Base-by-base conservation (phyloP, 164 flowering plant genomes). In the Berberis vulgaris region DNA sequence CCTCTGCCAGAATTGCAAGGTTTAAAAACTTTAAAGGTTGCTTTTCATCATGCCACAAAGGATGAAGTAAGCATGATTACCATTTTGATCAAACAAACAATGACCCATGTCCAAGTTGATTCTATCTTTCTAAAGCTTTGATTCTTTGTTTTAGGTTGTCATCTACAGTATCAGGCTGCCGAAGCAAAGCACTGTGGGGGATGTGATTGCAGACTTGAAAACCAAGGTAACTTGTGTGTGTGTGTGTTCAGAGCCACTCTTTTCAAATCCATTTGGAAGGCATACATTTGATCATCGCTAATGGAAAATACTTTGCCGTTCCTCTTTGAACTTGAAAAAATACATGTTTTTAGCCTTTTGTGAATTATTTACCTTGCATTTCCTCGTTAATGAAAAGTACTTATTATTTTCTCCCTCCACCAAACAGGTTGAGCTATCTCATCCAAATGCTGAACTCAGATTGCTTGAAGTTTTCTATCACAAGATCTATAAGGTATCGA, bases 401-500 rank as follows among this genome's bases (percentile, higher is more conserved):
- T 50, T 49, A 42, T 43, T 40, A 7, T 56, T n/a, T 50, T 57
- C 38, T 43, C 26, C 11, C 53, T 12, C 69, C 57, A 44, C 65
- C 43, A 47, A 65, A 67, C 71, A 85, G 90, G 84, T 81, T 61
- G 86, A 85, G 66, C 66, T 83, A 71, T 83, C 90, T 45, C 79
- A 80, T 73, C 80, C 81, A 6, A 69, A 77, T 74, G 86, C 83
- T 0, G 90, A 83, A 65, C 82, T 85, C 44, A 72, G 90, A 53
- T 62, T 85, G 67, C 83, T 85, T 67, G 84, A 85, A 73, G 87
- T 85, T 65, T 85, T 80, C 72, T 74, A 80, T 68, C 87, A 83
- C 75, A 85, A 79, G 75, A 85, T 85, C 57, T 82, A 83, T 65
- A 85, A 83, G 87, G 89, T 83, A 54, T 46, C 38, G n/a, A 13